These are phyloP conservation scores for Pichia gijzeniarum DNA, from an alignment of 805 yeast species.

Conservation along the genomic window DNA sequence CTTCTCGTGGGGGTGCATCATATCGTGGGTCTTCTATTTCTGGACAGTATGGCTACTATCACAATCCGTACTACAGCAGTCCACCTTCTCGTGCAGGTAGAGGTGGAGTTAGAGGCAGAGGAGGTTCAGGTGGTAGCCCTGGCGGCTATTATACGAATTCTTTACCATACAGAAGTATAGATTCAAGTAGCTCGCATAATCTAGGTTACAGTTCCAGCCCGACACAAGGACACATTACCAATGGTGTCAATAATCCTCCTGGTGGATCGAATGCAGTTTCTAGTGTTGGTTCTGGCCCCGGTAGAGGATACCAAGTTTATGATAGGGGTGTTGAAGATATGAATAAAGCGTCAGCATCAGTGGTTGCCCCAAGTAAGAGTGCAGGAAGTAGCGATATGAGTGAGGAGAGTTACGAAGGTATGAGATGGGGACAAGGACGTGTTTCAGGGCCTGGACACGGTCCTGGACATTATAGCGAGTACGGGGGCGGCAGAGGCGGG, in stretches of 20 bases:
- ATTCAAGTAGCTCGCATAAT: not conserved
- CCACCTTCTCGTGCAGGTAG: slow-evolving; percentile 2
- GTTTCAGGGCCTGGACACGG: too few species aligned
- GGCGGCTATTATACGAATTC: slow-evolving; percentile 3
- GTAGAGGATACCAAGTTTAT: not conserved
- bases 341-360: not conserved
- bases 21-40: not conserved
- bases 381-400: not conserved
- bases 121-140: slow-evolving; percentile 1
- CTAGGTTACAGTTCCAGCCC: not conserved
- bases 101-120: slow-evolving; percentile 1
- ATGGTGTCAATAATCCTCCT: not conserved
- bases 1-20: slow-evolving; percentile 5
- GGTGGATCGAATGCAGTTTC: not conserved
- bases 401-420: not conserved
- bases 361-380: not conserved
- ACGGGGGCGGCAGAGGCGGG: not conserved
- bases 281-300: not conserved
- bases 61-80: slow-evolving; percentile 6
- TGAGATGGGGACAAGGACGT: too few species aligned
- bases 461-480: not conserved
- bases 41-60: slow-evolving; percentile 6
- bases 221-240: not conserved
- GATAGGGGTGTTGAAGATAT: not conserved
- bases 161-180: not conserved